Evolutionary conservation across 768 basidiomycete species (phyloP).

Genomic region (Leccinum uliginosum): DNA sequence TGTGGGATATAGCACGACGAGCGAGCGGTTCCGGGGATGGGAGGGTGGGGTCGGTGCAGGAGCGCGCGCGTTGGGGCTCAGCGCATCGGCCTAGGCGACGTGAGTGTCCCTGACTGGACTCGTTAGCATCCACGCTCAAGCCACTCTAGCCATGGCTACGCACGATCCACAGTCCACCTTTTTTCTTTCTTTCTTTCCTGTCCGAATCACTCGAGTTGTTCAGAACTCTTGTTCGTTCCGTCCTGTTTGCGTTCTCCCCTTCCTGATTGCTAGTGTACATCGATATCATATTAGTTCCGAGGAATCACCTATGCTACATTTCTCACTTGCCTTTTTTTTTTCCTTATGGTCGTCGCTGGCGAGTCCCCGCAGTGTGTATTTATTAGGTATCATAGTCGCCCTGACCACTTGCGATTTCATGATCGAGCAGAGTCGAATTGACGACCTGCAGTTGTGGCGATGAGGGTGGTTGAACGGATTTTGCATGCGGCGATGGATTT

Average conservation of each 20-base stretch:
- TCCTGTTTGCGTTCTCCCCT: not conserved
- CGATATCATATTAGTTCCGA: slow-evolving; percentile 19
- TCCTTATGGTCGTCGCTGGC: slow-evolving; percentile 11
- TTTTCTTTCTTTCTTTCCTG: not conserved
- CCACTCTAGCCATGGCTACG: not conserved
- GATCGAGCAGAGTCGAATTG: slow-evolving; percentile 7
- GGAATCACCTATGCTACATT: slow-evolving; percentile 7
- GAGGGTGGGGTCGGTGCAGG: slow-evolving; percentile 74
- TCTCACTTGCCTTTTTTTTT: slow-evolving; percentile 16
- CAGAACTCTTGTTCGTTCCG: not conserved
- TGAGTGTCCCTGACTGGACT: slow-evolving; percentile 19
- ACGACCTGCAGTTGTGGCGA: not conserved
- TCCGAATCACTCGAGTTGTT: not conserved
- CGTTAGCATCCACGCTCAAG: slow-evolving; percentile 16
- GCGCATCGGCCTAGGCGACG: slow-evolving; percentile 28
- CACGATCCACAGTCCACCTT: not conserved
- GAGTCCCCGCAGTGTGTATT: slow-evolving; percentile 8
- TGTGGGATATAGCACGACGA: slow-evolving; percentile 31
- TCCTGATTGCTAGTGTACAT: slow-evolving; percentile 6
- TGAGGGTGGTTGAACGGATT: too few species aligned
- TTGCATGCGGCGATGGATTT: too few species aligned
- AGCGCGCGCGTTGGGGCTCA: slow-evolving; percentile 75
- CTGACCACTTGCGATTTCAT: not conserved
- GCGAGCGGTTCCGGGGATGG: slow-evolving; percentile 75
- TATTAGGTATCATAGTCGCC: not conserved